Evolutionary conservation across 2,329 filamentous ascomycete species (phyloP).

Genomic region (Rhynchosporium agropyri): DNA sequence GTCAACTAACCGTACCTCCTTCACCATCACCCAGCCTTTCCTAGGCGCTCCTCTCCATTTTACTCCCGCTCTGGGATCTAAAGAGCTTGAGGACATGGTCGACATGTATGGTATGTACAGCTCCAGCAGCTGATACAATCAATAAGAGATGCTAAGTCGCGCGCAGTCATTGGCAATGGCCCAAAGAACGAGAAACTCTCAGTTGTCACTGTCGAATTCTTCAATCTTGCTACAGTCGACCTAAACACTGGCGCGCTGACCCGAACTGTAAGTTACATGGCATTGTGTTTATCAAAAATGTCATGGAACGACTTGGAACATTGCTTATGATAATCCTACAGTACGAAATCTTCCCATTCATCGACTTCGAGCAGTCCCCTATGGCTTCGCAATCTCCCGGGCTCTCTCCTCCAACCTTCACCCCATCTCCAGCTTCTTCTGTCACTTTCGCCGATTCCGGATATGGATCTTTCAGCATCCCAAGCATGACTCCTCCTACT

Average conservation of each 20-base stretch:
- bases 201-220: constrained; percentile 61
- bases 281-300: neutral
- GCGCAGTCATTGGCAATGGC: constrained; percentile 50
- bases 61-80: constrained; percentile 63
- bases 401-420: constrained; percentile 47
- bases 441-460: constrained; percentile 44
- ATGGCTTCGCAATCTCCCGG: constrained; percentile 55
- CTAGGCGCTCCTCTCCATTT: constrained; percentile 64
- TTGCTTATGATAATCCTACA: neutral
- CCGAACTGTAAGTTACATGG: constrained; percentile 10
- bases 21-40: constrained; percentile 53
- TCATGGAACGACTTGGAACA: constrained; percentile 26
- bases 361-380: constrained; percentile 43
- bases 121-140: neutral
- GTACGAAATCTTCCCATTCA: constrained; percentile 44
- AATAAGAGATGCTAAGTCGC: neutral
- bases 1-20: constrained; percentile 26
- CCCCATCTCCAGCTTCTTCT: constrained; percentile 49
- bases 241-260: constrained; percentile 59
- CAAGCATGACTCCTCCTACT: constrained; percentile 31
- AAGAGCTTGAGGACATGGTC: constrained; percentile 63
- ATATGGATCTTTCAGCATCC: constrained; percentile 33
- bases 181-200: constrained; percentile 62
- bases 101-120: constrained; percentile 50
- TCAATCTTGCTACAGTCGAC: constrained; percentile 58